Conservation (phyloP, 371 early-diverging fungal genomes). For the Rhizomucor pusillus region DNA sequence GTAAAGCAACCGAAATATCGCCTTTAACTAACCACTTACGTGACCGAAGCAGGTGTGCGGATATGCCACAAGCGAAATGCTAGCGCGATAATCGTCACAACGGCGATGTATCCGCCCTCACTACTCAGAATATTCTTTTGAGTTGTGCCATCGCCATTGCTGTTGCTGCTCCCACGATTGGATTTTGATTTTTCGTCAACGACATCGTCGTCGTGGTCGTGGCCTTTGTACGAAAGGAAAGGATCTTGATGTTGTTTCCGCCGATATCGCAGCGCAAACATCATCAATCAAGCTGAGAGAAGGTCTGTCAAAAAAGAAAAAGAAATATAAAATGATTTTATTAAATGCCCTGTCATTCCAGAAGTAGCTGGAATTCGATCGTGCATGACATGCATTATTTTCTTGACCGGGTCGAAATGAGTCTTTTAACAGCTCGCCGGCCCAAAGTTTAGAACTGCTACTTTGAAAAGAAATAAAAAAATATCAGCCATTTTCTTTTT, state of each 20-base stretch:
- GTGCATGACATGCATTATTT: no score
- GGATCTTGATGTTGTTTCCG: not conserved
- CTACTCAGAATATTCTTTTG: no score
- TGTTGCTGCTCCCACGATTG: not conserved
- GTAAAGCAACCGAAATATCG: no score
- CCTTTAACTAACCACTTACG: no score
- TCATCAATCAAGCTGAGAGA: not conserved
- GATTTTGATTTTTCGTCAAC: not conserved
- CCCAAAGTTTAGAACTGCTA: no score
- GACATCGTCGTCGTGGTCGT: not conserved
- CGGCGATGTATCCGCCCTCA: not conserved
- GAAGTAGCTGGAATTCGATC: no score
- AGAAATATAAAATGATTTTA: not conserved
- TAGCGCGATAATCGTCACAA: not conserved
- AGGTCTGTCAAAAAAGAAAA: not conserved
- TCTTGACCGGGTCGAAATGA: no score
- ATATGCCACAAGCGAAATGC: not conserved
- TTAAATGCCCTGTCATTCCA: no score
- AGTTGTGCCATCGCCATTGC: not conserved
- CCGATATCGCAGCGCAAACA: slow-evolving; percentile 2
- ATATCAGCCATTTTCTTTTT: no score
- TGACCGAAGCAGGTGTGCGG: not conserved
- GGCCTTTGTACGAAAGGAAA: not conserved
- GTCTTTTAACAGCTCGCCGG: no score
- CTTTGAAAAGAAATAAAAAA: no score